Conservation (phyloP, 73 alveolate species). For the Paramecium sonneborni region DNA sequence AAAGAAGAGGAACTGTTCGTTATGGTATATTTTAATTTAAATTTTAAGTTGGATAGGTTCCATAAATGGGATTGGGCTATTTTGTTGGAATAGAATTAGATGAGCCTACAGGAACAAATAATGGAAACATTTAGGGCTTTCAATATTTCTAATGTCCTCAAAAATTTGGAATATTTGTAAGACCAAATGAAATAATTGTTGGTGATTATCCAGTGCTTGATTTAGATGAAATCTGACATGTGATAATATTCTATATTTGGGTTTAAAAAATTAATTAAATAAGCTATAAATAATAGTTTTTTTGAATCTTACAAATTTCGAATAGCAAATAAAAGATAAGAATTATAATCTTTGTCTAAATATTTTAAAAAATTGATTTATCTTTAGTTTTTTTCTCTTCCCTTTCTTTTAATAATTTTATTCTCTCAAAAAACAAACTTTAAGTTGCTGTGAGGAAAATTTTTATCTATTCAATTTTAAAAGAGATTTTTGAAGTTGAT, state of each 20-base stretch:
- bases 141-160: constrained; percentile 78
- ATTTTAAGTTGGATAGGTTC: constrained; percentile 73
- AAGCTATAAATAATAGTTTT: no score
- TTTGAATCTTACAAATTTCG: no score
- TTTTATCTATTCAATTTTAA: no score
- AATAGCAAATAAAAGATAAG: no score
- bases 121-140: constrained; percentile 76
- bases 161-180: constrained; percentile 82
- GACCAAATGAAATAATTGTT: constrained; percentile 82
- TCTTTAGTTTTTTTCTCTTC: no score
- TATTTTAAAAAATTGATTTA: no score
- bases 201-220: constrained; percentile 82
- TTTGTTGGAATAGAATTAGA: constrained; percentile 79
- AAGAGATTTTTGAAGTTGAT: no score
- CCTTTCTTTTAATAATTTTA: no score
- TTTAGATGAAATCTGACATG: constrained; percentile 54
- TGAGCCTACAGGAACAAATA: constrained; percentile 82
- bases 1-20: constrained; percentile 83
- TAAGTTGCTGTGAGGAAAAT: no score
- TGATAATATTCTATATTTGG: background rate
- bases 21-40: constrained; percentile 57
- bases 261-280: no score
- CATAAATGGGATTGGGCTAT: constrained; percentile 82
- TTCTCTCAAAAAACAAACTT: no score
- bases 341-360: no score